These are phyloP conservation scores for Penicillium vulpinum DNA, from an alignment of 2,329 filamentous ascomycete species.

Conservation along the genomic window DNA sequence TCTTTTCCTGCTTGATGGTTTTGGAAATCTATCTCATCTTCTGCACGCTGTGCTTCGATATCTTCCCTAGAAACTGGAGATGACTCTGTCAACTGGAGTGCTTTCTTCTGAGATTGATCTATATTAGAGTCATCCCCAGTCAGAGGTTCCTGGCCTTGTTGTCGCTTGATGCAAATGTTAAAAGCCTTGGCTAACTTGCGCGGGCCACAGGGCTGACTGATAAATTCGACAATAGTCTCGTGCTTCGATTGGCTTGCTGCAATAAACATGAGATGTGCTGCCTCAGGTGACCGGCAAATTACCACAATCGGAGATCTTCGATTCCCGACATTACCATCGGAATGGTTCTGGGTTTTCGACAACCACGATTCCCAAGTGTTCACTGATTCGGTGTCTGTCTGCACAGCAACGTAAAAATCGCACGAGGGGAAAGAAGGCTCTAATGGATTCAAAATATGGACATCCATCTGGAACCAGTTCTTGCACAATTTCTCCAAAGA, in stretches of 20 bases:
- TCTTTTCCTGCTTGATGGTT: background rate
- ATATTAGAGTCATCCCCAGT: constrained; percentile 1
- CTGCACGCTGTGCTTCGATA: background rate
- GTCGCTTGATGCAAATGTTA: constrained; percentile 24
- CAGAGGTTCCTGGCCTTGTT: background rate
- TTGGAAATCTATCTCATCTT: background rate
- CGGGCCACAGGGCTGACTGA: constrained; percentile 38
- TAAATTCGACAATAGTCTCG: constrained; percentile 31
- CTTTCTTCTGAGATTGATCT: background rate
- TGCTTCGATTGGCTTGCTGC: constrained; percentile 6
- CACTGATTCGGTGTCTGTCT: constrained; percentile 21
- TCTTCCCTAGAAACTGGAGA: background rate
- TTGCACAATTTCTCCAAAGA: background rate
- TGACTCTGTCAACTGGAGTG: background rate
- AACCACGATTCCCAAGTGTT: constrained; percentile 16
- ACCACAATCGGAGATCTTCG: constrained; percentile 30
- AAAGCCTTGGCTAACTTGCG: constrained; percentile 36
- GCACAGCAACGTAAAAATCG: constrained; percentile 27
- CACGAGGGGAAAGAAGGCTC: constrained; percentile 10
- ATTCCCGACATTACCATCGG: background rate
- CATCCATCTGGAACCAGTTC: constrained; percentile 18
- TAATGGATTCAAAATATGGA: background rate
- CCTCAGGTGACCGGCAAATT: constrained; percentile 27
- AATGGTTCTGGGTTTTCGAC: constrained; percentile 5
- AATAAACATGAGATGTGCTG: constrained; percentile 21